A percentile compares a stretch with the other conserved stretches of the same genome.
These are phyloP conservation scores for Calocera viscosa DNA, from an alignment of 768 basidiomycete species.

Conservation along the genomic window DNA sequence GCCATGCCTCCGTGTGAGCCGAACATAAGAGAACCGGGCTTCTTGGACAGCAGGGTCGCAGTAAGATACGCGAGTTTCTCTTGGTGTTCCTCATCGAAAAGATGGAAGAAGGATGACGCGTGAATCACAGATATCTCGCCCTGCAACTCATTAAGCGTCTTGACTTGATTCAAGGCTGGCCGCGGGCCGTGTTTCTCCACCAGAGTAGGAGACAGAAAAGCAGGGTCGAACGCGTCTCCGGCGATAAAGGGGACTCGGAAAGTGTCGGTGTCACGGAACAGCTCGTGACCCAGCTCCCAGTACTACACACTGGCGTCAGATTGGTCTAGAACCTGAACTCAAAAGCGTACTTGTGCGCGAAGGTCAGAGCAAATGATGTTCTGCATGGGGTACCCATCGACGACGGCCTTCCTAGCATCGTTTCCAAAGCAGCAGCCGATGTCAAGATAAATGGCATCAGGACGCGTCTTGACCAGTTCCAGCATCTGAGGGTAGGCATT, in stretches of 20 bases:
- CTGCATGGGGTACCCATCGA: conserved; percentile 34
- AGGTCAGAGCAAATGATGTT: conserved; percentile 34
- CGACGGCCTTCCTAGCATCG: conserved; percentile 32
- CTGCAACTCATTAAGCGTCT: conserved; percentile 35
- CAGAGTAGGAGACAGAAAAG: conserved; percentile 28
- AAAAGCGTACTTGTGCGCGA: conserved; percentile 9
- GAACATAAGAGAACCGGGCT: conserved; percentile 25
- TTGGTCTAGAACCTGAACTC: conserved; percentile 19
- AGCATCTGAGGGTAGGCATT: background rate
- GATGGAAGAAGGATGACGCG: conserved; percentile 38
- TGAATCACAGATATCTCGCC: conserved; percentile 41
- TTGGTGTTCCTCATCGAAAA: conserved; percentile 25
- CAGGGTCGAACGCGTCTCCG: conserved; percentile 42
- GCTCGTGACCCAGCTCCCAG: conserved; percentile 49
- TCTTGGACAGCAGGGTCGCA: conserved; percentile 23
- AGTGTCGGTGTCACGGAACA: conserved; percentile 41
- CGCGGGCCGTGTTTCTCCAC: conserved; percentile 16
- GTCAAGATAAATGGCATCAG: background rate
- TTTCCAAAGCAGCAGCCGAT: conserved; percentile 22
- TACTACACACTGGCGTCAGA: conserved; percentile 28
- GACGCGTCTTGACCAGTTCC: background rate
- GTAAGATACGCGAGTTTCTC: conserved; percentile 20
- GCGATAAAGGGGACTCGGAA: conserved; percentile 45
- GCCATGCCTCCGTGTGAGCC: conserved; percentile 22
- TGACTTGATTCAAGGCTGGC: conserved; percentile 24